These are phyloP conservation scores for Solanum sparsipilum DNA, from an alignment of 257 asterid genomes.

Conservation along the genomic window DNA sequence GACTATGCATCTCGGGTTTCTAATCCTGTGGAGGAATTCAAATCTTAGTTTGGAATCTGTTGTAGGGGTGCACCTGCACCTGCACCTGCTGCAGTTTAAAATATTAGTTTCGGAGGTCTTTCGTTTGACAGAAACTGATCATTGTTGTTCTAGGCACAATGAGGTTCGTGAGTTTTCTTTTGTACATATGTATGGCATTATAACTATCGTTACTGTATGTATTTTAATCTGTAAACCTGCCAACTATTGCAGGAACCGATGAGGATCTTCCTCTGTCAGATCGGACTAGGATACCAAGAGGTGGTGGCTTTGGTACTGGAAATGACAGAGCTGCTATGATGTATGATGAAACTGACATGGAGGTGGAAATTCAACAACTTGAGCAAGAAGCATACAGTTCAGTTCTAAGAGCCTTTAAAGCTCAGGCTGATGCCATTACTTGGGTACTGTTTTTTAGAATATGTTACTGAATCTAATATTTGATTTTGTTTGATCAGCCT, in stretches of 20 bases:
- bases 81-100: neutral
- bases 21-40: neutral
- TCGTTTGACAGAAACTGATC: neutral
- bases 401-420: conserved; percentile 77
- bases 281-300: conserved; percentile 35
- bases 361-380: conserved; percentile 72
- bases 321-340: neutral
- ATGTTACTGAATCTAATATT: neutral
- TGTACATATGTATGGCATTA: neutral
- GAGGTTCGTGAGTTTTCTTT: neutral
- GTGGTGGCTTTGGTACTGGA: neutral
- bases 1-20: neutral
- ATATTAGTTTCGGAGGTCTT: neutral
- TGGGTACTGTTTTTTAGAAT: neutral
- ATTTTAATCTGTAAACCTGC: neutral
- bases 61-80: neutral
- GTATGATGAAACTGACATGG: conserved; percentile 56
- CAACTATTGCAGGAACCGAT: conserved; percentile 56
- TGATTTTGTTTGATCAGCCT: neutral
- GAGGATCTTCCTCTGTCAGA: conserved; percentile 87
- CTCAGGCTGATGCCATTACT: conserved; percentile 58
- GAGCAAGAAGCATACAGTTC: conserved; percentile 91
- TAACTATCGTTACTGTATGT: neutral
- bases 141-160: neutral
- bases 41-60: neutral